Evolutionary conservation across 257 asterid species (phyloP), one percentile per base, ranked within the genome.

Genomic region (Salvia miltiorrhiza): DNA sequence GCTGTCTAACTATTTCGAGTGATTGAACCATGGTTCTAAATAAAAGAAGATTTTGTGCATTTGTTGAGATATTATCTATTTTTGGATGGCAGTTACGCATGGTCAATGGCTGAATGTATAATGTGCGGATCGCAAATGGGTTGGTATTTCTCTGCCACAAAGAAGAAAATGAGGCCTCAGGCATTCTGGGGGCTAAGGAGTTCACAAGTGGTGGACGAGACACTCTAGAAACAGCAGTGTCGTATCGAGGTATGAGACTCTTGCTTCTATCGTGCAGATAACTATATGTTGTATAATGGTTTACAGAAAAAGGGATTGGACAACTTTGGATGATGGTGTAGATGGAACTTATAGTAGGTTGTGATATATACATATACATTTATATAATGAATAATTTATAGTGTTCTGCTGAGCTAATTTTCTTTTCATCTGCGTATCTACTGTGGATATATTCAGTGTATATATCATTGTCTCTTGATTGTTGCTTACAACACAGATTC

Each of bases 161-260:
- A 74, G 72, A 85, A 73, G 74, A 87, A 77, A 69, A 50, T 88
- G 84, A 82, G 76, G 77, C 98, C 98, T 12, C 83, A 69, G 64
- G 91, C 96, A 23, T 92, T 92, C 77, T 92, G 98, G 98, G 98
- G 96, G 49, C 79, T 92, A 62, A 76, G 96, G 80, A 87, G 94
- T 77, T 87, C 98, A 6, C 96, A 92, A 78, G 86, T 92, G 61
- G 81, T 80, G 45, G 98, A 92, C 19, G 85, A 82, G 61, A 60
- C 78, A 16, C 81, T 64, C 73, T 81, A 76, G 79, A 59, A 47
- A 30, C 44, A 12, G 76, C n/a, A 7, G 72, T 35, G 9, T 14
- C 28, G 65, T 66, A 55, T 41, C 19, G 62, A 54, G n/a, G 52
- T 35, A 35, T 47, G 44, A 3, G 26, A 26, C 55, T 58, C 59